A percentile compares a stretch with the other conserved stretches of the same genome.
Evolutionary conservation across 1,284 basidiomycete species (phyloP).

Genomic region (Moesziomyces aphidis): DNA sequence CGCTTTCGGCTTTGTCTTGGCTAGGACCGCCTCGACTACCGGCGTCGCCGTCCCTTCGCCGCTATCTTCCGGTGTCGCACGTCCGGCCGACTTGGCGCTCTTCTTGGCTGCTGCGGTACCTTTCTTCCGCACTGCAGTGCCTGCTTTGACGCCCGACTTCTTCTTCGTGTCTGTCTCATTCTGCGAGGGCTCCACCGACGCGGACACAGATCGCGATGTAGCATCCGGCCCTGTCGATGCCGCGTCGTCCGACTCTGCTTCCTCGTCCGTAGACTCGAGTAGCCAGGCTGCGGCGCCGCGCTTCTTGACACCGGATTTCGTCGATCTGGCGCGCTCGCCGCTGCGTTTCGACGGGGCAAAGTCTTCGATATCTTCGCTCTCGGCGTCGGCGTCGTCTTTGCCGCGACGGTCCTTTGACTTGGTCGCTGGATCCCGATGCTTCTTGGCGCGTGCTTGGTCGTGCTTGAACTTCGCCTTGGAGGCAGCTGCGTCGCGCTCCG

Average conservation of each 20-base stretch:
- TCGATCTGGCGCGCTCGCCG: conserved; percentile 3
- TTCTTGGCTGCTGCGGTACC: conserved; percentile 14
- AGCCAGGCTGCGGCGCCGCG: conserved; percentile 26
- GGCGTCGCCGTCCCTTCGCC: conserved; percentile 22
- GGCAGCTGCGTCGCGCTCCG: not conserved
- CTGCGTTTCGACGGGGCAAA: not conserved
- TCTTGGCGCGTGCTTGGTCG: conserved; percentile 1
- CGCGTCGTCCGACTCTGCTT: conserved; percentile 23
- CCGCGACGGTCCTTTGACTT: conserved; percentile 10
- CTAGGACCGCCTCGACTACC: conserved; percentile 3
- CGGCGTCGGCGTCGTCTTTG: conserved; percentile 18
- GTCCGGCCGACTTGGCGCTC: conserved; percentile 9
- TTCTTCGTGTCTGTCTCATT: conserved; percentile 15
- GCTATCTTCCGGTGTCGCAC: conserved; percentile 10
- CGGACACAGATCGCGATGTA: conserved; percentile 23
- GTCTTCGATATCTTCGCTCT: conserved; percentile 11
- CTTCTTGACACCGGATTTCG: conserved; percentile 20
- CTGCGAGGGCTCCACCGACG: conserved; percentile 25
- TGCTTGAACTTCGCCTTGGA: conserved; percentile 16
- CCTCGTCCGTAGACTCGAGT: conserved; percentile 20
- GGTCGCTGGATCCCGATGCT: conserved; percentile 1
- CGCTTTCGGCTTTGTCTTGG: conserved; percentile 16
- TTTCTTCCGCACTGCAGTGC: conserved; percentile 16
- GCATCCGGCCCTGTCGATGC: conserved; percentile 11
- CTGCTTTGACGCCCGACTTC: conserved; percentile 15